Conservation (phyloP, 2,329 filamentous ascomycete species). For the Fusarium staphyleae region DNA sequence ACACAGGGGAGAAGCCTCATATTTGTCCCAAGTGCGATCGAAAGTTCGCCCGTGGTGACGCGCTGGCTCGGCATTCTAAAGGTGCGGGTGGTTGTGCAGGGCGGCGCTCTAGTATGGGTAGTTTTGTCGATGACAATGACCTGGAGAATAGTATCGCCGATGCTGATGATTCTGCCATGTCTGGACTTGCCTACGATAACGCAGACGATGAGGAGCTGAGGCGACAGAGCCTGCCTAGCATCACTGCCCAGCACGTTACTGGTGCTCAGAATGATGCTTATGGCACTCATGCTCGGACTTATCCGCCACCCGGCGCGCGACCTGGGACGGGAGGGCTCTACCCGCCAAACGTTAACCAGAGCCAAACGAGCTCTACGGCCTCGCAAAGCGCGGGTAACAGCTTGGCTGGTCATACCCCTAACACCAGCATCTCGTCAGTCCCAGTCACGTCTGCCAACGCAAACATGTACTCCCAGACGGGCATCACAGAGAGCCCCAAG, state of each 20-base stretch:
- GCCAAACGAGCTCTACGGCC: constrained; percentile 61
- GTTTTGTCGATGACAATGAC: constrained; percentile 82
- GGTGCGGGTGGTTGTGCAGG: constrained; percentile 95
- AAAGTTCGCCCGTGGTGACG: constrained; percentile 94
- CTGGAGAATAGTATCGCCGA: constrained; percentile 59
- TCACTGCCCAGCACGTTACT: constrained; percentile 74
- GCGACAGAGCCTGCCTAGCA: constrained; percentile 75
- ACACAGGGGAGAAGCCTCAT: constrained; percentile 95
- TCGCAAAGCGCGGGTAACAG: constrained; percentile 59
- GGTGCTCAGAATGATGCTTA: constrained; percentile 56
- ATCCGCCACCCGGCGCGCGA: constrained; percentile 71
- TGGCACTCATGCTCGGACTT: constrained; percentile 75
- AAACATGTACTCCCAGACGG: constrained; percentile 73
- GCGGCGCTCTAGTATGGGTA: constrained; percentile 82
- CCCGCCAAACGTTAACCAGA: constrained; percentile 66
- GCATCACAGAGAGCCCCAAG: constrained; percentile 87
- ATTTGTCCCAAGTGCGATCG: constrained; percentile 94
- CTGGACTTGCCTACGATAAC: constrained; percentile 63
- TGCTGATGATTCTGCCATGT: constrained; percentile 64
- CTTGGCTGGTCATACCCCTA: constrained; percentile 54
- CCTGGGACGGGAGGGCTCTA: constrained; percentile 63
- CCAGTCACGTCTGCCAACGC: constrained; percentile 56
- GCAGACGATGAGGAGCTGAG: constrained; percentile 69
- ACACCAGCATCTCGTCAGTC: constrained; percentile 58
- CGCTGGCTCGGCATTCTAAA: constrained; percentile 92